Evolutionary conservation across 1,139 yeast genomes (phyloP), one percentile per base, ranked within the genome.

Genomic region (Pichia sp.): DNA sequence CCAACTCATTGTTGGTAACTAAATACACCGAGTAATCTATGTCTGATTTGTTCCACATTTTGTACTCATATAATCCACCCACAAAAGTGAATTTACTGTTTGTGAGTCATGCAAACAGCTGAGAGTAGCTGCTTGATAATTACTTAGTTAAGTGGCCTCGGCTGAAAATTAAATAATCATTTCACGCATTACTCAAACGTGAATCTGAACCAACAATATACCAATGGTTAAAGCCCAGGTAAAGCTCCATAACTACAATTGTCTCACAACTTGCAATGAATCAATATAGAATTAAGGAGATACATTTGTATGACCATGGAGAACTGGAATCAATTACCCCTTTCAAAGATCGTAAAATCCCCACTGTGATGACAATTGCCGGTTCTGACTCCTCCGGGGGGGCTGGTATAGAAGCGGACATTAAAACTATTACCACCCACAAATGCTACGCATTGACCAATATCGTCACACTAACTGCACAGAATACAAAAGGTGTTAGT

Each of bases 331-430:
- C 52, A 16, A 52, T 52, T n/a, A 53, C 52, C 8, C 56, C 54
- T 6, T 30, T 48, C 4, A 45, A n/a, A 5, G 30, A 30, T 15
- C 36, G 30, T 3, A 41, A 23, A 8, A 5, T 54, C 1, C 49
- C 53, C 3, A 57, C 55, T 1, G 89, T 85, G 4, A 67, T 85
- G 59, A 82, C 90, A 0, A 76, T 86, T 49, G 92, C 92, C 10
- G 96, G 97, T 0, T 86, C 95, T 0, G 97, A 90, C 67, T 81
- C 86, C 50, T 87, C 96, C 2, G 97, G 97, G 2, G 97, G 97
- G 5, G 97, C 97, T 1, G 97, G 97, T 11, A 84, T 90, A 55
- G 97, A 90, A 66, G 97, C 97, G 0, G 97, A 90, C 68, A 68
- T 90, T 52, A 90, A 90, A 70, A 86, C 97, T 0, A 80, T 90